Evolutionary conservation across 768 basidiomycete genomes (phyloP).

Genomic region (Wakefieldia striispora): DNA sequence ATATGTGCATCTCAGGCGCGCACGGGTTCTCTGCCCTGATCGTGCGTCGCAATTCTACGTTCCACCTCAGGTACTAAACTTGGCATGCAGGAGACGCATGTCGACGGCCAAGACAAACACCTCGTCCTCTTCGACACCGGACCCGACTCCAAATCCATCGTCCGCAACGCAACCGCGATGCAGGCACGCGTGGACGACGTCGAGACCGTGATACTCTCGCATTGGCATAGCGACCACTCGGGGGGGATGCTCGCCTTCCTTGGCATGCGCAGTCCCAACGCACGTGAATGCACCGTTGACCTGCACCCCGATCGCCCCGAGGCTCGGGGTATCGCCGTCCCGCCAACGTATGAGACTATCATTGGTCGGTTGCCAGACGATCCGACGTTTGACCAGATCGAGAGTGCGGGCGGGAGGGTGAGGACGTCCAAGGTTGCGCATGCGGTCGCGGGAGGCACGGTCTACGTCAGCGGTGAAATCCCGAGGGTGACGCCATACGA

Average conservation of each 20-base stretch:
- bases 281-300: slow-evolving; percentile 53
- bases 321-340: slow-evolving; percentile 70
- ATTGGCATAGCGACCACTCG: slow-evolving; percentile 79
- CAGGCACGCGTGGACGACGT: slow-evolving; percentile 51
- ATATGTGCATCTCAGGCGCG: slow-evolving; percentile 50
- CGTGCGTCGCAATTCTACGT: slow-evolving; percentile 41
- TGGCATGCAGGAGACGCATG: slow-evolving; percentile 52
- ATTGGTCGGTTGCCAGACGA: slow-evolving; percentile 62
- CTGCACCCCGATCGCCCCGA: slow-evolving; percentile 75
- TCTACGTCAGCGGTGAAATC: slow-evolving; percentile 83
- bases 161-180: slow-evolving; percentile 68
- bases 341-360: slow-evolving; percentile 55
- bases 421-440: slow-evolving; percentile 63
- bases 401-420: slow-evolving; percentile 50
- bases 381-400: slow-evolving; percentile 69
- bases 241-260: slow-evolving; percentile 72
- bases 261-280: slow-evolving; percentile 36
- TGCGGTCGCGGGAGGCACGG: slow-evolving; percentile 54
- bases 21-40: slow-evolving; percentile 85
- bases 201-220: slow-evolving; percentile 65
- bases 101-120: slow-evolving; percentile 42
- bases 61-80: background rate
- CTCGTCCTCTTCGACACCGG: slow-evolving; percentile 82
- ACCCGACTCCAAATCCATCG: slow-evolving; percentile 71
- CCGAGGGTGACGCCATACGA: slow-evolving; percentile 70